Percentiles rank a stretch among this genome's conserved stretches.
phyloP scores from a whole-genome alignment of 306 rosid genomes.

The Pterocarpus macrocarpus region DNA sequence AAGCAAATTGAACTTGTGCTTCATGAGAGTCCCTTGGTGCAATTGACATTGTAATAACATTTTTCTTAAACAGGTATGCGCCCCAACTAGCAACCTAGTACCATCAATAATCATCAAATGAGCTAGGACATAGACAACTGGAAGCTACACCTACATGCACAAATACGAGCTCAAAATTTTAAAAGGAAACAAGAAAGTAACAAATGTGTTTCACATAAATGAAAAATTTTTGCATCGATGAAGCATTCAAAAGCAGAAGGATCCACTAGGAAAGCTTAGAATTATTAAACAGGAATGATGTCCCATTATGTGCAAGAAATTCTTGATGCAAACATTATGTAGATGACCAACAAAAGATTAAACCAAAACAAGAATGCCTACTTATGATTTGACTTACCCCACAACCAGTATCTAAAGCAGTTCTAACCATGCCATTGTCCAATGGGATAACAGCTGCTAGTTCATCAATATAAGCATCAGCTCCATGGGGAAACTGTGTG shows the following conservation, averaged over 20 bases:
- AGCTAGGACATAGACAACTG: slow-evolving; percentile 28
- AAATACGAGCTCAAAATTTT: slow-evolving; percentile 19
- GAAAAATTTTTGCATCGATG: slow-evolving; percentile 23
- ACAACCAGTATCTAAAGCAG: slow-evolving; percentile 86
- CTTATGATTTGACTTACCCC: slow-evolving; percentile 66
- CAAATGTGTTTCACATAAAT: slow-evolving; percentile 3
- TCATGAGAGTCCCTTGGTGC: slow-evolving; percentile 93
- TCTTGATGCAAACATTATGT: slow-evolving; percentile 27
- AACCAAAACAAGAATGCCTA: slow-evolving; percentile 28
- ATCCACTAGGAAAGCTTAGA: slow-evolving; percentile 11
- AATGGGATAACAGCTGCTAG: slow-evolving; percentile 80
- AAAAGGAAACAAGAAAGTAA: slow-evolving; percentile 1
- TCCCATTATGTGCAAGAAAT: slow-evolving; percentile 5
- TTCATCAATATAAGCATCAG: slow-evolving; percentile 81
- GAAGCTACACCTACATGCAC: slow-evolving; percentile 3
- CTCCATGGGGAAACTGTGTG: slow-evolving; percentile 87
- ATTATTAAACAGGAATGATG: not conserved
- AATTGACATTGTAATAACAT: slow-evolving; percentile 75
- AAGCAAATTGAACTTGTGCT: slow-evolving; percentile 92
- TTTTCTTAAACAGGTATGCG: slow-evolving; percentile 78
- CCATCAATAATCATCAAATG: slow-evolving; percentile 43
- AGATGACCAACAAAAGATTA: slow-evolving; percentile 19
- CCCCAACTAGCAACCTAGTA: slow-evolving; percentile 89
- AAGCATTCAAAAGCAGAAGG: slow-evolving; percentile 33
- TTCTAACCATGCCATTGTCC: slow-evolving; percentile 76